Evolutionary conservation across 2,329 filamentous ascomycete genomes (phyloP).

Genomic region (Ophiosphaerella korrae): DNA sequence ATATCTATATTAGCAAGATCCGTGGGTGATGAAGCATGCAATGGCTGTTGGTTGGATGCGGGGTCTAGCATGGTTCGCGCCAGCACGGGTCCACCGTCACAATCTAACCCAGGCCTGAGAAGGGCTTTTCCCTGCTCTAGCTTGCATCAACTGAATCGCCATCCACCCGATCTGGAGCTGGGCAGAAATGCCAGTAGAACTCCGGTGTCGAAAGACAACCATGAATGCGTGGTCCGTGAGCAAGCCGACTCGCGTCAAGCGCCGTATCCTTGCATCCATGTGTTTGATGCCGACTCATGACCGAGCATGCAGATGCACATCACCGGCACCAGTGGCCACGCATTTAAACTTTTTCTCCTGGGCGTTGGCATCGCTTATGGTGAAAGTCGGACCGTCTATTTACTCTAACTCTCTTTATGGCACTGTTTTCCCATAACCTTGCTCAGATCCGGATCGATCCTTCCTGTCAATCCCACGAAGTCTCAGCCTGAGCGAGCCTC

Average conservation of each 20-base stretch:
- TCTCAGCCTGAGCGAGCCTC: constrained; percentile 16
- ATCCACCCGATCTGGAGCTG: constrained; percentile 36
- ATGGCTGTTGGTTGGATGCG: constrained; percentile 35
- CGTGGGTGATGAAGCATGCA: constrained; percentile 26
- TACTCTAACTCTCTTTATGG: constrained; percentile 18
- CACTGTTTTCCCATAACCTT: constrained; percentile 10
- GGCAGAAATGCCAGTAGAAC: constrained; percentile 26
- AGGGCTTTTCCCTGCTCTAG: constrained; percentile 32
- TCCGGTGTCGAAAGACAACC: constrained; percentile 20
- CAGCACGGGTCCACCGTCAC: constrained; percentile 37
- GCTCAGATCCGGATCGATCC: constrained; percentile 24
- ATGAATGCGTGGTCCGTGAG: constrained; percentile 14
- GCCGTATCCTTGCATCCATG: constrained; percentile 20
- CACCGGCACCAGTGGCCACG: constrained; percentile 35
- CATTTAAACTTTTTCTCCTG: constrained; percentile 29
- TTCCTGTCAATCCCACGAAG: constrained; percentile 15
- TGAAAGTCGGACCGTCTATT: constrained; percentile 30
- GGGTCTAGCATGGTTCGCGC: constrained; percentile 44
- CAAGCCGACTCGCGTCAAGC: constrained; percentile 25
- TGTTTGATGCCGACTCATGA: constrained; percentile 31
- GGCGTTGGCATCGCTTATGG: constrained; percentile 18
- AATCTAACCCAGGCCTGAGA: constrained; percentile 28
- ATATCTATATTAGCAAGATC: constrained; percentile 38
- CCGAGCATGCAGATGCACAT: constrained; percentile 33
- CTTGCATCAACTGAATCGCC: constrained; percentile 37